phyloP scores from a whole-genome alignment of 306 rosid genomes.

The Begonia loranthoides region DNA sequence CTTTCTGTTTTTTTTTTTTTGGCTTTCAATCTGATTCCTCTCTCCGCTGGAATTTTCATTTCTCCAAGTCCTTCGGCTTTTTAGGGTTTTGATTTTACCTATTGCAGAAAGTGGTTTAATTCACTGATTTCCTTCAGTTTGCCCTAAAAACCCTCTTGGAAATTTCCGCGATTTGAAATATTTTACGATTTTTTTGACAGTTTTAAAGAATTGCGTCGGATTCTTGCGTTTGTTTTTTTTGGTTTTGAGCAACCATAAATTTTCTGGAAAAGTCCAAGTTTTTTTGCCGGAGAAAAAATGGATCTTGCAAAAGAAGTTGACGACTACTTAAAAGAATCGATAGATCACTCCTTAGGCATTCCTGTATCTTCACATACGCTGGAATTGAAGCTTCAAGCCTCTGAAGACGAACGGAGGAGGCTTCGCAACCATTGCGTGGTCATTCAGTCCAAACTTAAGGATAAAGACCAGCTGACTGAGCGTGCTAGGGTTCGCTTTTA shows the following conservation, averaged over 20 bases:
- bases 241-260: slow-evolving; percentile 6
- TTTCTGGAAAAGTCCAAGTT: slow-evolving; percentile 1
- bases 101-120: neutral
- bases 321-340: slow-evolving; percentile 44
- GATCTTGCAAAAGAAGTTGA: slow-evolving; percentile 43
- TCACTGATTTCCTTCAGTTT: neutral
- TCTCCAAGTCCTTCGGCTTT: neutral
- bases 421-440: slow-evolving; percentile 32
- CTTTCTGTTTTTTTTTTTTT: neutral
- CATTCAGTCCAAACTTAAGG: slow-evolving; percentile 38
- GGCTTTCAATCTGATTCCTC: neutral
- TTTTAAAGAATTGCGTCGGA: neutral
- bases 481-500: slow-evolving; percentile 37
- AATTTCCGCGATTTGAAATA: neutral
- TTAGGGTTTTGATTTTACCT: slow-evolving; percentile 8
- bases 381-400: slow-evolving; percentile 47
- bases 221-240: slow-evolving; percentile 3
- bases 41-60: neutral
- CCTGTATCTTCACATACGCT: slow-evolving; percentile 35
- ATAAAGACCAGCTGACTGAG: slow-evolving; percentile 46
- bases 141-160: neutral
- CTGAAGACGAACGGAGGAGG: slow-evolving; percentile 37
- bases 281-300: slow-evolving; percentile 13
- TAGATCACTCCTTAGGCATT: slow-evolving; percentile 46
- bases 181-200: neutral